Conservation (phyloP, 805 yeast species). For the Diddensiella caesifluorescens region DNA sequence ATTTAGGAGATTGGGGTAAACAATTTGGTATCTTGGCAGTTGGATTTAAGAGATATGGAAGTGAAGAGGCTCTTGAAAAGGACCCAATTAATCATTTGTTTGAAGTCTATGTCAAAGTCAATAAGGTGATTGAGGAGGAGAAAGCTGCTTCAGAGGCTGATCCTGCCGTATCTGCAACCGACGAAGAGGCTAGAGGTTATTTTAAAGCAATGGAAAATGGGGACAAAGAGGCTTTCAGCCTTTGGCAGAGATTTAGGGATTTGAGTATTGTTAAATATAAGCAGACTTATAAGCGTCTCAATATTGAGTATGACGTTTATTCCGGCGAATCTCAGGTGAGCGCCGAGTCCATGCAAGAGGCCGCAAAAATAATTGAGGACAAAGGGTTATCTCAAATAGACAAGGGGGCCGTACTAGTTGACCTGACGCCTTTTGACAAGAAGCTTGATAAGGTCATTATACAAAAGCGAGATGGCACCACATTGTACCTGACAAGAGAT, state of each 20-base stretch:
- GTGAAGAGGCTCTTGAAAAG: constrained; percentile 56
- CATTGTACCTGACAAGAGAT: constrained; percentile 90
- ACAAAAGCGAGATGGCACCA: constrained; percentile 92
- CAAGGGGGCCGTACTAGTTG: constrained; percentile 85
- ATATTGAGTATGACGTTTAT: constrained; percentile 80
- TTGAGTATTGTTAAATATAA: constrained; percentile 81
- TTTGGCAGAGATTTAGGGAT: constrained; percentile 90
- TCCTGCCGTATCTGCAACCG: constrained; percentile 38
- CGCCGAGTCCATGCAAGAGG: constrained; percentile 61
- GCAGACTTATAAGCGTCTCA: constrained; percentile 84
- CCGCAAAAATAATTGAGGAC: constrained; percentile 55
- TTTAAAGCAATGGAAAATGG: constrained; percentile 93
- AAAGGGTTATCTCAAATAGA: constrained; percentile 75
- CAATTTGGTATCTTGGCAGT: constrained; percentile 95
- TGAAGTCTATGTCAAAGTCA: constrained; percentile 85
- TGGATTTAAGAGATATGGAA: constrained; percentile 83
- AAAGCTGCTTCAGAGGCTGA: constrained; percentile 48
- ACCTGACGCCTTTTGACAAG: constrained; percentile 77
- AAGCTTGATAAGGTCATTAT: constrained; percentile 90
- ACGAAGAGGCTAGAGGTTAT: constrained; percentile 79
- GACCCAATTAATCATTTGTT: constrained; percentile 95
- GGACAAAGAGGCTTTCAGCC: constrained; percentile 65
- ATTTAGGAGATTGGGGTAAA: constrained; percentile 99
- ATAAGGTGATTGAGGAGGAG: constrained; percentile 66
- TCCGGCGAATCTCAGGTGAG: constrained; percentile 96